Evolutionary conservation across 2,329 filamentous ascomycete genomes (phyloP), one percentile per base, ranked within the genome.

Genomic region (Trichophyton schoenleinii): DNA sequence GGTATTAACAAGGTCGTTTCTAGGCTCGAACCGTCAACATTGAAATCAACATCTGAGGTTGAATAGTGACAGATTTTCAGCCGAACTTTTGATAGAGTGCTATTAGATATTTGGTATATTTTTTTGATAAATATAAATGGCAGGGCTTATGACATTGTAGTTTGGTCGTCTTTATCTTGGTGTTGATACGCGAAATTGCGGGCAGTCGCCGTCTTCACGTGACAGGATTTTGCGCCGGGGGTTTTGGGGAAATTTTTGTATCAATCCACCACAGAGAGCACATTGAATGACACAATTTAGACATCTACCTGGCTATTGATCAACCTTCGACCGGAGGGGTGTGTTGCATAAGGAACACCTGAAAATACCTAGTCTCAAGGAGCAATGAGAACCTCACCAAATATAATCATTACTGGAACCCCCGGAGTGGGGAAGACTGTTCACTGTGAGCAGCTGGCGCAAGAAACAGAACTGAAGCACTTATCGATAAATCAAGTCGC

Each of bases 381-480:
- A 62, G 70, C 46, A 7, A 76, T 75, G 74, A 70, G 74, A 63
- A 68, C 68, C 6, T 69, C 68, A 52, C 94, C 94, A 34, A 99
- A 97, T 74, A 90, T 99, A 69, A 87, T 99, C 67, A 81, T 99
- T 66, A 97, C 94, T 46, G 94, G 94, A 66, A 99, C 94, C 20
- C 94, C 94, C 0, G 94, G 94, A 61, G 90, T 95, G 31, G 94
- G 94, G 70, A 99, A 99, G 78, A 96, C 91, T 18, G 95, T 89
- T 6, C 91, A 96, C 73, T 89, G 88, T 71, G 89, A 95, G 73
- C 81, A 84, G 68, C 78, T 99, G 57, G 89, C 89, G 5, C 80
- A 87, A 70, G 84, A 82, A 63, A 88, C 87, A 7, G 88, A 87
- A 1, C 77, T 97, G 66, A 86, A 85, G 68, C 91, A 96, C 73